Evolutionary conservation across 352 stramenopile species (phyloP), one percentile per base, ranked within the genome.

Genomic region (Pythium sp.): DNA sequence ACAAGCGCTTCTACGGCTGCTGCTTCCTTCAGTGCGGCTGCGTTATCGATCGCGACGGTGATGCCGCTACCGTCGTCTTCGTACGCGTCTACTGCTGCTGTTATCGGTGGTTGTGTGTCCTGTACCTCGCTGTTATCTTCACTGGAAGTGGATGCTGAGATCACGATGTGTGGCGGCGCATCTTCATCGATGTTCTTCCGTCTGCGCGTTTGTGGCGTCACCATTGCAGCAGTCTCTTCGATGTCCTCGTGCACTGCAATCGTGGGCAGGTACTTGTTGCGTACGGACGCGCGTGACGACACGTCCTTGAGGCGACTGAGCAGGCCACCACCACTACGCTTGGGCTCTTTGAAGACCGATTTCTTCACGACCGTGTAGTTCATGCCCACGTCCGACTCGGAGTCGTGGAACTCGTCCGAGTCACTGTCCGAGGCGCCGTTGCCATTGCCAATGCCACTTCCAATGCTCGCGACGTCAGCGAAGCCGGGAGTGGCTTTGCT

Each of bases 271-370:
- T 79, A 79, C 49, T 80, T 83, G 68, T 30, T 69, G 58, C 62
- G 66, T 32, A 63, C 60, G 11, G 65, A 72, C 18, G 70, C 60
- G 54, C 56, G 57, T 2, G 62, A 70, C 6, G 71, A 67, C 9
- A 58, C 75, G 53, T 78, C 74, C 30, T 74, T 72, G 53, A 83
- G 60, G 20, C 76, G 73, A 15, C 61, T 64, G 4, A 83, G 56
- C n/a, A 81, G 73, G 0, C 68, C 63, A 2, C 76, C 75, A 9
- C 30, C 20, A 15, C 30, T 32, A 32, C 36, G 47, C 38, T 67
- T 71, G 26, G 60, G 28, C 22, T 84, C 71, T 49, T 87, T 90
- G 76, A 84, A 90, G 22, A 90, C 82, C 58, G 84, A 90, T 60
- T 92, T 92, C 57, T 80, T 84, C 20, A 92, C 82, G 30, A 92